Evolutionary conservation across 495 filamentous ascomycete genomes (phyloP).

Genomic region (Podospora anserina): DNA sequence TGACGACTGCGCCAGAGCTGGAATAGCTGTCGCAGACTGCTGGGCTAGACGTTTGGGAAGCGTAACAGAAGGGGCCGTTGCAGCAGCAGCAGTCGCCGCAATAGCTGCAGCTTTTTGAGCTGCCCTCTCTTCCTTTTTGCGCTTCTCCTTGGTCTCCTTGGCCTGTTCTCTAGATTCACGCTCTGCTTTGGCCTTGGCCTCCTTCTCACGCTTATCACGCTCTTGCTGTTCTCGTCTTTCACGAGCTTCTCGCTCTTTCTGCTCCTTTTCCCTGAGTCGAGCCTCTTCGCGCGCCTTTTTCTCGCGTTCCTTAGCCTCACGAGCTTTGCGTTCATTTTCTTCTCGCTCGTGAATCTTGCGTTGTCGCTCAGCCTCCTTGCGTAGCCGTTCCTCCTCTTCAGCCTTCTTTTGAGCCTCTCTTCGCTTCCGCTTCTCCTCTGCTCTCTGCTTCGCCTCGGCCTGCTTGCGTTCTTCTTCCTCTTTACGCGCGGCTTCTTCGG

Average conservation of each 20-base stretch:
- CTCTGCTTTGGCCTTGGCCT: constrained; percentile 34
- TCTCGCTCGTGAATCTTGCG: constrained; percentile 76
- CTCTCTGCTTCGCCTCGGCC: constrained; percentile 74
- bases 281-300: constrained; percentile 73
- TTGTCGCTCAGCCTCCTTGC: constrained; percentile 59
- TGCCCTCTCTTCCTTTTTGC: constrained; percentile 47
- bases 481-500: constrained; percentile 75
- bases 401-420: constrained; percentile 89
- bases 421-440: constrained; percentile 88
- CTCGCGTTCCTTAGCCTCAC: constrained; percentile 78
- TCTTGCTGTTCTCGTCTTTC: constrained; percentile 64
- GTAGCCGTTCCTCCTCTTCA: constrained; percentile 76
- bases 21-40: constrained; percentile 52
- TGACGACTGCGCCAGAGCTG: constrained; percentile 45
- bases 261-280: constrained; percentile 65
- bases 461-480: constrained; percentile 74
- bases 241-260: constrained; percentile 63
- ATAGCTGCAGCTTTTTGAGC: constrained; percentile 40
- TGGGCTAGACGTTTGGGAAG: constrained; percentile 49
- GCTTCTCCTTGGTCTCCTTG: constrained; percentile 48
- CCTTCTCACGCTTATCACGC: constrained; percentile 57
- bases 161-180: constrained; percentile 51
- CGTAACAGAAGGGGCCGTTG: constrained; percentile 37
- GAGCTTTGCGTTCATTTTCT: constrained; percentile 77
- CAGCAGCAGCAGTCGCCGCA: constrained; percentile 33